Conservation (phyloP, 805 yeast genomes). For the Ogataea pignaliae region DNA sequence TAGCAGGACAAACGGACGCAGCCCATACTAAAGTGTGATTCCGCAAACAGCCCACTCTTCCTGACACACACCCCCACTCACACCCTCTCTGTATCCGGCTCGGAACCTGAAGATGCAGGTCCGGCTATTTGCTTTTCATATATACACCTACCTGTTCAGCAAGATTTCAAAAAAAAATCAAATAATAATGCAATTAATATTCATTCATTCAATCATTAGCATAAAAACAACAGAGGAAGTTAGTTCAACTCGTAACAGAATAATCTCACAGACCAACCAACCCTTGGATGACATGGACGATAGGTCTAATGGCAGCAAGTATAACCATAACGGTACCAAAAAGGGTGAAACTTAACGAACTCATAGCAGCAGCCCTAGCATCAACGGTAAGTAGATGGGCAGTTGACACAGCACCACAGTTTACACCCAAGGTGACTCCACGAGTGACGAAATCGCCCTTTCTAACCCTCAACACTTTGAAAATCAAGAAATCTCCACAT, state of each 20-base stretch:
- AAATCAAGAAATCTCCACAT: constrained; percentile 51
- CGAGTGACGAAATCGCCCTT: constrained; percentile 66
- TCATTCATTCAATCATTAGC: too few relatives aligned
- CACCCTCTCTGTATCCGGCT: too few relatives aligned
- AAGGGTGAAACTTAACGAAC: constrained; percentile 63
- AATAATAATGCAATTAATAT: too few relatives aligned
- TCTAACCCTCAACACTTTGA: constrained; percentile 42
- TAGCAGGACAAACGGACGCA: constrained; percentile 15
- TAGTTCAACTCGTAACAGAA: too few relatives aligned
- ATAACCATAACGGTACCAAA: constrained; percentile 74
- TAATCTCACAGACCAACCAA: constrained; percentile 40
- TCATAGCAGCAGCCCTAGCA: constrained; percentile 78
- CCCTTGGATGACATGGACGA: constrained; percentile 41
- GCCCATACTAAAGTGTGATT: constrained; percentile 4
- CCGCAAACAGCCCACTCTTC: too few relatives aligned
- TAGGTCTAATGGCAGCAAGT: constrained; percentile 54
- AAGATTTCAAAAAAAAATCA: too few relatives aligned
- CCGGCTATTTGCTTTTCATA: too few relatives aligned
- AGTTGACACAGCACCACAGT: constrained; percentile 81
- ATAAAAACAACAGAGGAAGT: too few relatives aligned
- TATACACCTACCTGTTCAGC: too few relatives aligned
- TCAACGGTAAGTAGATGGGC: constrained; percentile 66
- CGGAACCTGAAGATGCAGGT: too few relatives aligned
- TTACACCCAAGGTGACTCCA: constrained; percentile 72
- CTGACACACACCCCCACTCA: too few relatives aligned